Evolutionary conservation across 345 rosid species (phyloP).

Genomic region (Populus deltoides): DNA sequence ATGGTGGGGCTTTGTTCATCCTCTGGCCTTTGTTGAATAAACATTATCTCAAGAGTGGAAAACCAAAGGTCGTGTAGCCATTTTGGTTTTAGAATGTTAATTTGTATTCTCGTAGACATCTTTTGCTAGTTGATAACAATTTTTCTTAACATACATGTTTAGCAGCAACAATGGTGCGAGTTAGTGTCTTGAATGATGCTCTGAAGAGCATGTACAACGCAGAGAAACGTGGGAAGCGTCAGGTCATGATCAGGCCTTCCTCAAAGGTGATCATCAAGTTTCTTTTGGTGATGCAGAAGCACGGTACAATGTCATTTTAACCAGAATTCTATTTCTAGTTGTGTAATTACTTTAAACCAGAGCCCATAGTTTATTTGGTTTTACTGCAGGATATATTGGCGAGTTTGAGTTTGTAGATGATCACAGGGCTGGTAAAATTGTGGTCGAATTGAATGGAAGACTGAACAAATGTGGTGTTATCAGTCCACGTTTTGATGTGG

Average conservation of each 20-base stretch:
- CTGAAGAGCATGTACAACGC: conserved; percentile 20
- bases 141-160: neutral
- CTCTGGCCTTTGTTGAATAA: neutral
- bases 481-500: conserved; percentile 9
- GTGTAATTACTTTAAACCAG: neutral
- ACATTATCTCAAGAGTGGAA: neutral
- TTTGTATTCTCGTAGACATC: neutral
- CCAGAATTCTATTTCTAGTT: neutral
- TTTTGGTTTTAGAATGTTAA: neutral
- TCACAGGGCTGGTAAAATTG: conserved; percentile 18
- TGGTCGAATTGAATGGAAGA: conserved; percentile 15
- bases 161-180: conserved; percentile 14
- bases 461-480: conserved; percentile 23
- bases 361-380: neutral
- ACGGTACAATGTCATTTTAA: conserved; percentile 4
- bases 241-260: conserved; percentile 23
- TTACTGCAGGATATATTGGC: conserved; percentile 11
- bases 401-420: conserved; percentile 21
- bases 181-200: conserved; percentile 19
- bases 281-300: conserved; percentile 17
- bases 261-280: conserved; percentile 18
- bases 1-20: neutral
- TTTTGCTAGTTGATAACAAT: neutral
- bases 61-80: neutral
- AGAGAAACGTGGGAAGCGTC: conserved; percentile 15